A percentile compares a stretch with the other conserved stretches of the same genome.
Conservation (phyloP, 2,329 filamentous ascomycete genomes). For the Xylariaceae sp. region DNA sequence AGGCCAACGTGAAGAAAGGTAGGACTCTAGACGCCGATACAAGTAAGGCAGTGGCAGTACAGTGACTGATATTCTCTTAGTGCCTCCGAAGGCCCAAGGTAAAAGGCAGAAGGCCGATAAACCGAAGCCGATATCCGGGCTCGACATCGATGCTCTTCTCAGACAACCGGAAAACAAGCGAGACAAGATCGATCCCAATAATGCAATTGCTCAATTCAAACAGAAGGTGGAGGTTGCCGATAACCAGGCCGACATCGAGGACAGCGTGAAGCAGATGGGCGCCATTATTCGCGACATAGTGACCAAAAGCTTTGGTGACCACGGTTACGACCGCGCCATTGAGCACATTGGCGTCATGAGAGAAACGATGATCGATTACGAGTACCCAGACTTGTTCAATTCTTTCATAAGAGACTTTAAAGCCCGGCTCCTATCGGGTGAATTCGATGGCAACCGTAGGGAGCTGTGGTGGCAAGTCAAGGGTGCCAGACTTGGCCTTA, state of each 20-base stretch:
- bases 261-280: slow-evolving; percentile 69
- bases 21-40: slow-evolving; percentile 7
- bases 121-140: slow-evolving; percentile 79
- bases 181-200: slow-evolving; percentile 50
- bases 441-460: slow-evolving; percentile 68
- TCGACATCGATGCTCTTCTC: slow-evolving; percentile 79
- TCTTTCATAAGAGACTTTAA: slow-evolving; percentile 67
- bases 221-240: slow-evolving; percentile 61
- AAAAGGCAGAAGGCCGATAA: slow-evolving; percentile 57
- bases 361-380: slow-evolving; percentile 67
- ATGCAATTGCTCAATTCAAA: slow-evolving; percentile 87
- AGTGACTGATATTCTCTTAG: slow-evolving; percentile 37
- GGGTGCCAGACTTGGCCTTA: slow-evolving; percentile 62
- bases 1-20: slow-evolving; percentile 80
- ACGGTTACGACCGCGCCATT: slow-evolving; percentile 65
- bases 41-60: slow-evolving; percentile 21
- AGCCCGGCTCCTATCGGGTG: slow-evolving; percentile 59
- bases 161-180: slow-evolving; percentile 30
- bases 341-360: slow-evolving; percentile 75
- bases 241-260: slow-evolving; percentile 56
- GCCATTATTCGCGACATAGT: slow-evolving; percentile 64
- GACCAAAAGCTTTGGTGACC: slow-evolving; percentile 66
- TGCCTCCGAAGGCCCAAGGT: slow-evolving; percentile 73
- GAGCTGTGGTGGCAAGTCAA: slow-evolving; percentile 79
- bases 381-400: slow-evolving; percentile 74